Conservation (phyloP, 768 basidiomycete genomes). For the Termitomyces sp. region DNA sequence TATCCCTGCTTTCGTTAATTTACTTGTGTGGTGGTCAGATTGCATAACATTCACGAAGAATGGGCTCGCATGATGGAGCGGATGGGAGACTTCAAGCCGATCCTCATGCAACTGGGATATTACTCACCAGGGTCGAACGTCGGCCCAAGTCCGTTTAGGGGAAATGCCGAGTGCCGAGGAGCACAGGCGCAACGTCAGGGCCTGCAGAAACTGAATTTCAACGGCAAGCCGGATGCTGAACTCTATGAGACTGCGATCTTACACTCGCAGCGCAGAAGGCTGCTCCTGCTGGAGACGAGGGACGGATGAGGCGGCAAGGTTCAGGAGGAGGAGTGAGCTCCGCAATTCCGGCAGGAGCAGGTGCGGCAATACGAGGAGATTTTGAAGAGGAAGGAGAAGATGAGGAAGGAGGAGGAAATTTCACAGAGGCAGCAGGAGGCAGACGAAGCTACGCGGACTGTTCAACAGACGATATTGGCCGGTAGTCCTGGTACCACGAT, state of each 20-base stretch:
- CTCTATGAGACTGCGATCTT: constrained; percentile 20
- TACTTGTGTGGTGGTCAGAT: neutral
- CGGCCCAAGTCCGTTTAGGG: neutral
- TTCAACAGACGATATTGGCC: constrained; percentile 29
- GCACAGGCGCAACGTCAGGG: neutral
- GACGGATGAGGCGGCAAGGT: constrained; percentile 17
- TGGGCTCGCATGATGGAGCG: constrained; percentile 61
- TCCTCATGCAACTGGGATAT: constrained; percentile 55
- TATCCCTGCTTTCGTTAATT: too few relatives aligned
- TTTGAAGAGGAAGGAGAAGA: constrained; percentile 28
- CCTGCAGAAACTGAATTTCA: constrained; percentile 31
- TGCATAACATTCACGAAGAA: constrained; percentile 11
- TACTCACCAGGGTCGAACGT: neutral
- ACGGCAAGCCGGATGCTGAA: constrained; percentile 15
- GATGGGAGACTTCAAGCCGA: constrained; percentile 60
- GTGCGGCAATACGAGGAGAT: constrained; percentile 42
- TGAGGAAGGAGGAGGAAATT: constrained; percentile 51
- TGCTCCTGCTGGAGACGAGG: constrained; percentile 8
- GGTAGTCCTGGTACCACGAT: constrained; percentile 17
- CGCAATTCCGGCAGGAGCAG: constrained; percentile 36
- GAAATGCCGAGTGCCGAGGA: constrained; percentile 20
- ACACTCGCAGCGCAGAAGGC: constrained; percentile 20
- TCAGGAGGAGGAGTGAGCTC: constrained; percentile 11
- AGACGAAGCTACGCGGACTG: constrained; percentile 41
- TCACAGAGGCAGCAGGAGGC: constrained; percentile 55